Evolutionary conservation across 2,329 filamentous ascomycete genomes (phyloP).

Genomic region (Phyllosticta citriasiana): DNA sequence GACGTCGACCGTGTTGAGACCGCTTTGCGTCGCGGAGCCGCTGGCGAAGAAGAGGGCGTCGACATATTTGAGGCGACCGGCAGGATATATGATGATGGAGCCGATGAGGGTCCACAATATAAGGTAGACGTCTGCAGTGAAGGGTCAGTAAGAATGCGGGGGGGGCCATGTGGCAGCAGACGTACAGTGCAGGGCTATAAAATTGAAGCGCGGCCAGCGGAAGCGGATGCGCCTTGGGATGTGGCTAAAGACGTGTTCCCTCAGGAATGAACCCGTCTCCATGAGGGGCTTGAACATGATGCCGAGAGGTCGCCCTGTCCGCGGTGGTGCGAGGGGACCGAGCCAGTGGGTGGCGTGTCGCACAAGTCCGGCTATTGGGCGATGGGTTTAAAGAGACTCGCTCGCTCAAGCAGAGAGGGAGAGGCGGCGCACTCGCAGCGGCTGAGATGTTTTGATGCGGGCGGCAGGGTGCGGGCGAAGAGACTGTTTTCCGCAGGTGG

Average conservation of each 20-base stretch:
- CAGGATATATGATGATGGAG: slow-evolving; percentile 66
- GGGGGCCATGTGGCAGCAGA: background rate
- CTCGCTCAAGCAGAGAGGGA: background rate
- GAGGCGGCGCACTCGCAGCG: background rate
- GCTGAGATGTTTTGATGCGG: background rate
- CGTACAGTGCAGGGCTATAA: slow-evolving; percentile 68
- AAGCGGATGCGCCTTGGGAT: slow-evolving; percentile 17
- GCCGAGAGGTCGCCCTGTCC: background rate
- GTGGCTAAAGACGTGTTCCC: slow-evolving; percentile 17
- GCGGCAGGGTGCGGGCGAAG: background rate
- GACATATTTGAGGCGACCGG: slow-evolving; percentile 59
- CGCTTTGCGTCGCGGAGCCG: slow-evolving; percentile 82
- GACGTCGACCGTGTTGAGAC: slow-evolving; percentile 65
- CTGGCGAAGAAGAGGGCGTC: slow-evolving; percentile 84
- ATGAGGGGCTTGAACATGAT: slow-evolving; percentile 25
- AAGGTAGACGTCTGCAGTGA: slow-evolving; percentile 63
- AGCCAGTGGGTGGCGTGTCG: background rate
- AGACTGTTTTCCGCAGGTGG: background rate
- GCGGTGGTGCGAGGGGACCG: background rate
- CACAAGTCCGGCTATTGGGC: background rate
- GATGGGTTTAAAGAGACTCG: background rate
- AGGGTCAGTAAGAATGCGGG: background rate
- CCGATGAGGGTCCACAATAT: slow-evolving; percentile 61
- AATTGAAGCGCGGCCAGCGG: slow-evolving; percentile 59
- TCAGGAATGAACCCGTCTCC: slow-evolving; percentile 21